Base-by-base conservation (phyloP, 1,284 basidiomycete genomes). In the Cutaneotrichosporon mucoides region DNA sequence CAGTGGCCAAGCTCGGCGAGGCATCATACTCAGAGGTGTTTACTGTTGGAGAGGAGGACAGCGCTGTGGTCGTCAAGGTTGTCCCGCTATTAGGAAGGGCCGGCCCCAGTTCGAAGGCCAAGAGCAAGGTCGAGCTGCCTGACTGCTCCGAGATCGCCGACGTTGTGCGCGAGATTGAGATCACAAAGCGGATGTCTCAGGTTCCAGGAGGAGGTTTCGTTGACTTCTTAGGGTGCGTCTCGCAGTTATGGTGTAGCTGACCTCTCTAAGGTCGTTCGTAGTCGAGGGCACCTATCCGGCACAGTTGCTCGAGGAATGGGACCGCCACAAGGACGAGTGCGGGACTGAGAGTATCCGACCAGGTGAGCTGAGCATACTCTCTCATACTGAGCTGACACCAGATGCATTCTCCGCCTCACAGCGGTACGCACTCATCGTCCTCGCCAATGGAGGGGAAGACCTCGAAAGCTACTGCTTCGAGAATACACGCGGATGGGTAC, bases 1-100 rank as follows among this genome's bases (percentile, higher is more conserved):
- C 45, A 1, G 37, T 42, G 75, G 81, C 80, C 63, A 99, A 99
- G 79, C 87, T 97, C 55, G 95, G 94, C 48, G 95, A 99, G 79
- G 95, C 95, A 10, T 92, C 90, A 51, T 99, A 90, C 76, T 96
- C 92, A 0, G 95, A 99, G 73, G 96, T 99, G n/a, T 99, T 92
- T 78, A 87, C 87, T 4, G 86, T 93, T 52, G 49, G 40, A 1
- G 86, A 53, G 1, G 80, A 83, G 40, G 69, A 52, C 37, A 50
- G 57, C 6, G 63, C 60, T 33, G 58, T 68, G 2, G 69, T 75
- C 5, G 59, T 71, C 42, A 73, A 71, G 51, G 63, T 72, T 40
- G 64, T 67, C 8, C 73, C 71, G 1, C 61, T 73, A 0, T 36
- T 66, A 1, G 52, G 44, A 24, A 24, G 24, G 24, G 24, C 24